Conservation (phyloP, 2,329 filamentous ascomycete genomes). For the Elsinoe perseae region DNA sequence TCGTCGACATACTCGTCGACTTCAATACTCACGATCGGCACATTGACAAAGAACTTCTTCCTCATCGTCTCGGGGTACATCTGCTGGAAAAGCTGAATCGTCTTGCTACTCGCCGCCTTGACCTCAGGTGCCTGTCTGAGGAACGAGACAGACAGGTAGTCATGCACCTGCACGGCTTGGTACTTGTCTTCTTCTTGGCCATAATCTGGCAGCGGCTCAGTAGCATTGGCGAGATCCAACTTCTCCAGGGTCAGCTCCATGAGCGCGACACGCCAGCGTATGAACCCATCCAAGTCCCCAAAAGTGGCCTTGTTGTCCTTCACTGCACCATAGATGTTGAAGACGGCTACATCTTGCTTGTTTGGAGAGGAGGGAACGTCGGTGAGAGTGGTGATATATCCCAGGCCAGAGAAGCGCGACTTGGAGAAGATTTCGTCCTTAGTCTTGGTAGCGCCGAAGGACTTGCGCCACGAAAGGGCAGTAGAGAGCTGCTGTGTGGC, state of each 20-base stretch:
- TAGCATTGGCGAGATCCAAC: slow-evolving; percentile 62
- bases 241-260: slow-evolving; percentile 80
- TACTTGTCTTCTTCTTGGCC: slow-evolving; percentile 64
- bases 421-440: slow-evolving; percentile 55
- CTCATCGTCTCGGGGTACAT: slow-evolving; percentile 84
- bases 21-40: slow-evolving; percentile 50
- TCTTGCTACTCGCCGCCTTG: slow-evolving; percentile 68
- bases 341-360: slow-evolving; percentile 64
- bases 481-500: slow-evolving; percentile 70
- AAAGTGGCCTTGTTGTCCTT: slow-evolving; percentile 77
- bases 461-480: slow-evolving; percentile 75
- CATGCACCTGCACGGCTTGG: slow-evolving; percentile 87
- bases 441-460: slow-evolving; percentile 61
- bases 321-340: slow-evolving; percentile 87
- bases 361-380: slow-evolving; percentile 45
- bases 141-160: slow-evolving; percentile 84
- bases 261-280: slow-evolving; percentile 80
- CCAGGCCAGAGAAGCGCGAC: slow-evolving; percentile 67
- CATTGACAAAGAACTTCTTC: slow-evolving; percentile 94
- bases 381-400: slow-evolving; percentile 69
- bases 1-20: not conserved
- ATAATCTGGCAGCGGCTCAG: slow-evolving; percentile 61
- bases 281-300: slow-evolving; percentile 75
- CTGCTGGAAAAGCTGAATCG: slow-evolving; percentile 70
- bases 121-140: slow-evolving; percentile 70